Evolutionary conservation across 352 stramenopile genomes (phyloP), one percentile per base, ranked within the genome.

Genomic region (Phytopythium boreale): DNA sequence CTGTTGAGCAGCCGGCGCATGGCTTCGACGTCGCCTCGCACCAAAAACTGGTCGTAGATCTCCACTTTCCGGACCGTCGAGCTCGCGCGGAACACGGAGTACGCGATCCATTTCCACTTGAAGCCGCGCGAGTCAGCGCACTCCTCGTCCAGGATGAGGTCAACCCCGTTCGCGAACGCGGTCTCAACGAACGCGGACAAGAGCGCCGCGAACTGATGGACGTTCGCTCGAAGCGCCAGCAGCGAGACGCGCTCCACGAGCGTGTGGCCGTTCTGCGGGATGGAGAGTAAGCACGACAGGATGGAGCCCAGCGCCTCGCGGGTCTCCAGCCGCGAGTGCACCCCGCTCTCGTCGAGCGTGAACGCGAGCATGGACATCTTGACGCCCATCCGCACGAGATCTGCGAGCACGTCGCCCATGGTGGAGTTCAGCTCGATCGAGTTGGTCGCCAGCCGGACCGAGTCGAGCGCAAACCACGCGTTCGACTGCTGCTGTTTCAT

Each of bases 121-220:
- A 39, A 37, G 3, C 50, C 5, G 50, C 50, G 50, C 15, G 50
- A 11, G 27, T 22, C 29, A 9, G 50, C 15, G 50, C 50, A 26
- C 50, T 57, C 50, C 29, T 57, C 50, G 50, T 57, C 50, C 50
- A 57, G 5, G 7, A 57, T 57, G 15, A 57, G 50, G 50, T 57
- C 50, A 1, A 57, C 50, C 1, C 26, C 50, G 27, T 22, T 24
- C 17, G 50, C 14, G 50, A 57, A 10, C 26, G 50, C 10, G 24
- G 50, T 57, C 10, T 39, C 50, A 3, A 17, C 29, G 20, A 57
- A 27, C 50, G 50, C 50, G 12, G 50, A 57, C 14, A 57, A 11
- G 14, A 57, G 29, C 17, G 26, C 50, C 26, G 50, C 50, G 50
- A 57, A 57, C 50, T 57, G 50, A 27, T 39, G 50, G 12, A 57